Conservation (phyloP, 1,284 basidiomycete species). For the Ceratobasidium sp. region DNA sequence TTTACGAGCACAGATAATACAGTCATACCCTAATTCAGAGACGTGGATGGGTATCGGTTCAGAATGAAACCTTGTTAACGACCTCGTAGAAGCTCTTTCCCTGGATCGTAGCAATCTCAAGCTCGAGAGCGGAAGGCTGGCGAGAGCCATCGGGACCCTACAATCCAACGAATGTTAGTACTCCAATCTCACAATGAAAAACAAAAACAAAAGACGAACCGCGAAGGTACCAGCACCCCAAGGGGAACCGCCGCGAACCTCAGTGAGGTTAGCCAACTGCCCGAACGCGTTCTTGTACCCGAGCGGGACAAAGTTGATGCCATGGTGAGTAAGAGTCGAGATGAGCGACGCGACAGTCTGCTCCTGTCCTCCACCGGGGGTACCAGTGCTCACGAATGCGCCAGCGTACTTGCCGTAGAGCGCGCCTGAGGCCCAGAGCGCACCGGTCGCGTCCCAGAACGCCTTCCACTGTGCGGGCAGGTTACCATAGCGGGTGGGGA, state of each 20-base stretch:
- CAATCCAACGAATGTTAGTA: not conserved
- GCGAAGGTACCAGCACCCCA: constrained; percentile 70
- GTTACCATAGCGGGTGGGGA: constrained; percentile 82
- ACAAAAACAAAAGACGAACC: constrained; percentile 54
- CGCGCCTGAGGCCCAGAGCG: constrained; percentile 75
- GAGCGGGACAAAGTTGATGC: constrained; percentile 80
- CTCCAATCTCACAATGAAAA: constrained; percentile 45
- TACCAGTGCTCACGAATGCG: constrained; percentile 64
- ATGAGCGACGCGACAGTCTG: constrained; percentile 70
- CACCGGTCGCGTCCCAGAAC: constrained; percentile 85
- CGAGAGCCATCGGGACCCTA: constrained; percentile 67
- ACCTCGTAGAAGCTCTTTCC: constrained; percentile 68
- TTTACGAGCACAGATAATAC: not conserved
- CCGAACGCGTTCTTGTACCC: constrained; percentile 73
- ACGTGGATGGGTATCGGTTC: constrained; percentile 10
- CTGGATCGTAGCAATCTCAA: constrained; percentile 72
- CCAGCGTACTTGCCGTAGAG: constrained; percentile 83
- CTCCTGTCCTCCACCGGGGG: constrained; percentile 79
- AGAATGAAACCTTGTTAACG: constrained; percentile 59
- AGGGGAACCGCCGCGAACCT: constrained; percentile 80
- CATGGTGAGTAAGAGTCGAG: constrained; percentile 84
- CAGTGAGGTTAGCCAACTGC: constrained; percentile 67
- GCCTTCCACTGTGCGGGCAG: constrained; percentile 77
- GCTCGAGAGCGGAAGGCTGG: constrained; percentile 69
- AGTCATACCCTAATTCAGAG: too few species aligned